These are phyloP conservation scores for Globisporangium okanoganense DNA, from an alignment of 352 stramenopile species.

Conservation along the genomic window DNA sequence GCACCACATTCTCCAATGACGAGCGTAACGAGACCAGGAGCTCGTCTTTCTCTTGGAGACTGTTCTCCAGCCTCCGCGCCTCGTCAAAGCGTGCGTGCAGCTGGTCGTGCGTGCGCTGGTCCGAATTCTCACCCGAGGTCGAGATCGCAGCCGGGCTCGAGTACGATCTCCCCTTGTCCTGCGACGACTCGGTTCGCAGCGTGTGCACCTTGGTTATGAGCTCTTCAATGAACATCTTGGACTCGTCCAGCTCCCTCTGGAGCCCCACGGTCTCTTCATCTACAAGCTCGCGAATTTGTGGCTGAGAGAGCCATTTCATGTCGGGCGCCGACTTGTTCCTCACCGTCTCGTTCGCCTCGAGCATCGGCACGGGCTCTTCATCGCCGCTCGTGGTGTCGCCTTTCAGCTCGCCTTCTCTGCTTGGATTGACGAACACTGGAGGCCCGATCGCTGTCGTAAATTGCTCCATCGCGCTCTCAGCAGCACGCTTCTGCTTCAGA, in stretches of 20 bases:
- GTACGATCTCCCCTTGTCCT: neutral
- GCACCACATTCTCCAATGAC: conserved; percentile 29
- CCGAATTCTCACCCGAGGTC: neutral
- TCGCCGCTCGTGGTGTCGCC: neutral
- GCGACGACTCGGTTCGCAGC: conserved; percentile 10
- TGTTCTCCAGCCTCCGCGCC: conserved; percentile 17
- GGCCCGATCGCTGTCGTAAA: conserved; percentile 7
- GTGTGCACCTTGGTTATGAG: conserved; percentile 17
- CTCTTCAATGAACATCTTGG: conserved; percentile 15
- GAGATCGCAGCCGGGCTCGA: neutral
- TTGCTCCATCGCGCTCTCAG: neutral
- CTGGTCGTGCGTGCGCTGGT: neutral
- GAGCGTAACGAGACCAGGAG: conserved; percentile 26
- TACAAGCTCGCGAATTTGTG: conserved; percentile 5
- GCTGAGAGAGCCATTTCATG: conserved; percentile 2
- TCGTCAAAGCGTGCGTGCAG: conserved; percentile 4
- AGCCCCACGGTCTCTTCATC: conserved; percentile 3
- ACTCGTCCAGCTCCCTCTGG: conserved; percentile 13
- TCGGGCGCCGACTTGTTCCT: neutral
- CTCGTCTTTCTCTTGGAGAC: conserved; percentile 44
- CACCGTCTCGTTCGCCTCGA: neutral
- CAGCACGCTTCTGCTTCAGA: conserved; percentile 5
- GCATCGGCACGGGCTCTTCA: neutral
- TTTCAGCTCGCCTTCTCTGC: neutral
- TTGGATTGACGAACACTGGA: neutral